Conservation (phyloP, 257 asterid genomes). For the Solanum peruvianum region DNA sequence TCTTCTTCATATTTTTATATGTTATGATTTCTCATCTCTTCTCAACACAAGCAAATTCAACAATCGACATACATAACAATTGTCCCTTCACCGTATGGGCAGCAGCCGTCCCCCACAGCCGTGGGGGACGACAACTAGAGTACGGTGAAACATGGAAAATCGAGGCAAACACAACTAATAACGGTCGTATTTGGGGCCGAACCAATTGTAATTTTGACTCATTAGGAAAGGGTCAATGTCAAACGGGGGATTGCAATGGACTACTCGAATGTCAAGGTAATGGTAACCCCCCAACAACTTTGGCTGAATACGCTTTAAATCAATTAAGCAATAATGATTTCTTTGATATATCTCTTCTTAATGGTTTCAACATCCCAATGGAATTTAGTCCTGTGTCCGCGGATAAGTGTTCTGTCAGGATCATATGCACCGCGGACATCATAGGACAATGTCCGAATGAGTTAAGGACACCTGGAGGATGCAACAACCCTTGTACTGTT, state of each 20-base stretch:
- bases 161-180: not conserved
- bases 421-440: not conserved
- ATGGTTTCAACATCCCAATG: constrained; percentile 35
- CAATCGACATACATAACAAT: constrained; percentile 10
- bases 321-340: not conserved
- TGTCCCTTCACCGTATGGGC: constrained; percentile 30
- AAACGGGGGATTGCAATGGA: constrained; percentile 48
- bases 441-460: constrained; percentile 1
- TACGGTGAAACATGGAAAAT: constrained; percentile 15
- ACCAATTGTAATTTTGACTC: constrained; percentile 50
- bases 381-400: constrained; percentile 21
- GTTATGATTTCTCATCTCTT: not conserved
- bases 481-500: constrained; percentile 10
- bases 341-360: constrained; percentile 16
- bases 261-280: constrained; percentile 4
- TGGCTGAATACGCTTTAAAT: constrained; percentile 32
- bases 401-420: not conserved
- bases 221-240: constrained; percentile 27
- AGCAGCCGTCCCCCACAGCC: not conserved
- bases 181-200: constrained; percentile 46
- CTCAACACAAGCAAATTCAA: not conserved
- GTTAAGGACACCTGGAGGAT: constrained; percentile 7
- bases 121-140: constrained; percentile 14
- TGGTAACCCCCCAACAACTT: constrained; percentile 26
- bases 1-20: not conserved